phyloP scores from a whole-genome alignment of 495 filamentous ascomycete species.

The Hypomontagnella monticulosa region DNA sequence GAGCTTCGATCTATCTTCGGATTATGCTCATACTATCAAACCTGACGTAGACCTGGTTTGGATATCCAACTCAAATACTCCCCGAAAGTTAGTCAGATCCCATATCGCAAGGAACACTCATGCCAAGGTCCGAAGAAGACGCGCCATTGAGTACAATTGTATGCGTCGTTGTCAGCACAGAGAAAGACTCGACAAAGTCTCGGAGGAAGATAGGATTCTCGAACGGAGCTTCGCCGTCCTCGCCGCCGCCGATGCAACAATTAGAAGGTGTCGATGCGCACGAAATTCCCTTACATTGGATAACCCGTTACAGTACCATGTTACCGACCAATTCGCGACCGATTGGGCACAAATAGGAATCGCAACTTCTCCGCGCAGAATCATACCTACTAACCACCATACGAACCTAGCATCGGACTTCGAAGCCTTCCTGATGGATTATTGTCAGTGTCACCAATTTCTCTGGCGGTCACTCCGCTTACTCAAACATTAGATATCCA shows the following conservation, averaged over 20 bases:
- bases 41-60: not conserved
- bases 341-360: too few species aligned
- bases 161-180: not conserved
- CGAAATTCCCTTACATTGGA: too few species aligned
- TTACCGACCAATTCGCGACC: too few species aligned
- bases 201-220: too few species aligned
- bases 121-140: not conserved
- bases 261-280: too few species aligned
- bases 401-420: not conserved
- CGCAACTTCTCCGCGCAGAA: too few species aligned
- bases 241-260: too few species aligned
- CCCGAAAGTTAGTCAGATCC: not conserved
- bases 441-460: not conserved
- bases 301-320: too few species aligned
- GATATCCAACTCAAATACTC: not conserved
- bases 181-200: not conserved
- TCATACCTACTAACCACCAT: not conserved
- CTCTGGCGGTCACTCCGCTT: not conserved
- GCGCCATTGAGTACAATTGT: constrained; percentile 4
- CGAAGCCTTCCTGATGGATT: not conserved
- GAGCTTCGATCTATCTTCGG: not conserved
- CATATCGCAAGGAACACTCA: constrained; percentile 8
- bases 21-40: not conserved
- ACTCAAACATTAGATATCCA: not conserved
- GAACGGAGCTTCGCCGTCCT: too few species aligned